Evolutionary conservation across 352 stramenopile genomes (phyloP), one percentile per base, ranked within the genome.

Genomic region (Globisporangium rhizosaccharum): DNA sequence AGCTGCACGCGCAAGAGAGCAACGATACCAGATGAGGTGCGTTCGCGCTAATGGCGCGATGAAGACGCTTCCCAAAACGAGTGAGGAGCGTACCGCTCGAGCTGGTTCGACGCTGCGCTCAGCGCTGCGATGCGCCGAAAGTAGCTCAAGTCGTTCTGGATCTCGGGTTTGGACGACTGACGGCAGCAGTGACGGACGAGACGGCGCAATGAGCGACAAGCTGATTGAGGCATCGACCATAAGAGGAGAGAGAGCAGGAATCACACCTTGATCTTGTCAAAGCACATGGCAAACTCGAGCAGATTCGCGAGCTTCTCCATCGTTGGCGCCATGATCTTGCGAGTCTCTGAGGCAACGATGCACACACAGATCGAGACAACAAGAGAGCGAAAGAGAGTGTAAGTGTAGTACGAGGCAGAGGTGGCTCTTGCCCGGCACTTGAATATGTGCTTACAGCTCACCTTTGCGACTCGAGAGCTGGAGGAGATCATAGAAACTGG

Each of bases 61-160:
- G 8, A 8, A 4, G 30, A 36, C 30, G 30, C 30, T 8, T 4
- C 3, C 30, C 3, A 9, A 36, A 4, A 36, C 30, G 30, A 36
- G 30, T 36, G 8, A 36, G 30, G 30, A 36, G 4, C 8, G 30
- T 47, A 79, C 77, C 68, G 70, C 46, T 85, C 77, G 3, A 82
- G 62, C 53, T 87, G 73, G 45, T 87, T 87, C 2, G 62, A 48
- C 2, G 59, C 50, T 7, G 68, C 30, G 9, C 72, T 76, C 18
- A 82, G 57, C 20, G 73, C 71, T 23, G 78, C 64, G 18, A 84
- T 71, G 12, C 75, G 65, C 28, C 77, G 69, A 44, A 85, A 85
- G 53, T 78, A 73, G 60, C 77, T 87, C 47, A 87, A 59, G 53
- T 87, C 77, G 57, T 87, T 87, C 63, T 87, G 77, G 41, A 87